A percentile compares a stretch with the other conserved stretches of the same genome.
phyloP scores from a whole-genome alignment of 1,284 basidiomycete species.

The Pseudozyma sp. region DNA sequence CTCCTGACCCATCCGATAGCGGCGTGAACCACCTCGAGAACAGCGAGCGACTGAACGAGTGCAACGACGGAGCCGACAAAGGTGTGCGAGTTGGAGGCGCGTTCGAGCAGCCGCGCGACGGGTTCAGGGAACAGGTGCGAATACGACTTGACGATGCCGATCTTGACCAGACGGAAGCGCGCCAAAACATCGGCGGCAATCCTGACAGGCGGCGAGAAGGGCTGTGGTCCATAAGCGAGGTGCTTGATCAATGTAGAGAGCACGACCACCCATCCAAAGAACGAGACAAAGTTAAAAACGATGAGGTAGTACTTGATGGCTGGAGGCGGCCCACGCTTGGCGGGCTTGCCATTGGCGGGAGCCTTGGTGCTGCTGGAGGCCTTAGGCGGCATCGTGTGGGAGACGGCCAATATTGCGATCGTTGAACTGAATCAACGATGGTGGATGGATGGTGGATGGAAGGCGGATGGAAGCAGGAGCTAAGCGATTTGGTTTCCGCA shows the following conservation, averaged over 20 bases:
- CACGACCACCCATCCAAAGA: conserved; percentile 62
- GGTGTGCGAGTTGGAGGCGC: conserved; percentile 50
- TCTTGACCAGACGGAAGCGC: conserved; percentile 51
- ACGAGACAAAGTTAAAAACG: conserved; percentile 58
- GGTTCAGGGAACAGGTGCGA: conserved; percentile 40
- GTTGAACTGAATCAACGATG: background rate
- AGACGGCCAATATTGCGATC: background rate
- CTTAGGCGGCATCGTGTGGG: conserved; percentile 41
- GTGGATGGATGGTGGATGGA: conserved; percentile 4
- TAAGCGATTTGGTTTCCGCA: background rate
- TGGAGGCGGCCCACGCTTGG: conserved; percentile 33
- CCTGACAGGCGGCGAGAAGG: conserved; percentile 35
- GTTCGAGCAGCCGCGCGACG: conserved; percentile 46
- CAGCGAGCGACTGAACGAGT: conserved; percentile 57
- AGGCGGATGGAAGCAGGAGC: background rate
- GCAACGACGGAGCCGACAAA: conserved; percentile 57
- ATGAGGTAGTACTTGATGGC: conserved; percentile 52
- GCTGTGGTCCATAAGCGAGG: conserved; percentile 50
- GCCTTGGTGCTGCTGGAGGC: conserved; percentile 23
- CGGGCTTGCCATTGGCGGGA: conserved; percentile 23
- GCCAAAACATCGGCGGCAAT: conserved; percentile 36
- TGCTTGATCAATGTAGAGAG: conserved; percentile 59
- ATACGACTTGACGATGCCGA: conserved; percentile 49
- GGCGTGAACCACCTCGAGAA: conserved; percentile 75
- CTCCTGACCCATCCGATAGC: conserved; percentile 85